phyloP scores from a whole-genome alignment of 2,329 filamentous ascomycete genomes.

The Cercospora nicotianae region DNA sequence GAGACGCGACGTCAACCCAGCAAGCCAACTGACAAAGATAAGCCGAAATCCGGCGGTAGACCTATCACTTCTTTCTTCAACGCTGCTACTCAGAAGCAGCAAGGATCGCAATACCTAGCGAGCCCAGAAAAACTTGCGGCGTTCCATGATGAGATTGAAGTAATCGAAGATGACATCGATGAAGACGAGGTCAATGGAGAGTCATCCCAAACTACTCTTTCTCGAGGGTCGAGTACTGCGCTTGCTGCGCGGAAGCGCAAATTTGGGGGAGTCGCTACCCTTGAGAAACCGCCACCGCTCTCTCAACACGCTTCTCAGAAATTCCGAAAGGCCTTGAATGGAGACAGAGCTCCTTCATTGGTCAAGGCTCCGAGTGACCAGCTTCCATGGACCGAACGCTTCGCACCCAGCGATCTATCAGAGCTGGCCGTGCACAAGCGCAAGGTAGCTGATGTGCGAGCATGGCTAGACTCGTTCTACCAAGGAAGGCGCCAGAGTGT shows the following conservation, averaged over 20 bases:
- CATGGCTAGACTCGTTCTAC: constrained; percentile 77
- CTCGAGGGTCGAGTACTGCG: constrained; percentile 38
- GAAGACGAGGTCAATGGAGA: constrained; percentile 26
- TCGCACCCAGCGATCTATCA: constrained; percentile 70
- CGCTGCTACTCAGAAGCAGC: constrained; percentile 44
- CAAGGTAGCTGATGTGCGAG: constrained; percentile 82
- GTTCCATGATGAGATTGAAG: constrained; percentile 30
- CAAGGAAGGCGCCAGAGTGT: constrained; percentile 48
- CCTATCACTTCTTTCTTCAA: constrained; percentile 54
- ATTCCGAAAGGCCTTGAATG: constrained; percentile 45
- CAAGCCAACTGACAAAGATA: constrained; percentile 38
- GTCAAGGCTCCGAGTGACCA: constrained; percentile 51
- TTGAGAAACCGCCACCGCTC: constrained; percentile 20
- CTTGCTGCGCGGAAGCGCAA: constrained; percentile 41
- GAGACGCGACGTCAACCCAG: constrained; percentile 25
- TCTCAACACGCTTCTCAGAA: constrained; percentile 42
- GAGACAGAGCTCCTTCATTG: constrained; percentile 38
- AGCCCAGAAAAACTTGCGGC: constrained; percentile 44
- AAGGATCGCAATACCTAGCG: constrained; percentile 39
- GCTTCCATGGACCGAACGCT: constrained; percentile 85
- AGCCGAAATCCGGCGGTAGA: constrained; percentile 41
- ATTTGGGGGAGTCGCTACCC: constrained; percentile 23
- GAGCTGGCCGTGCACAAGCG: constrained; percentile 93
- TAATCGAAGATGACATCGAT: constrained; percentile 38
- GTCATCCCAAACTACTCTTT: constrained; percentile 24